Percentiles rank a stretch among this genome's conserved stretches.
phyloP scores from a whole-genome alignment of 768 basidiomycete species.

The Sistotremastrum niveocremeum region DNA sequence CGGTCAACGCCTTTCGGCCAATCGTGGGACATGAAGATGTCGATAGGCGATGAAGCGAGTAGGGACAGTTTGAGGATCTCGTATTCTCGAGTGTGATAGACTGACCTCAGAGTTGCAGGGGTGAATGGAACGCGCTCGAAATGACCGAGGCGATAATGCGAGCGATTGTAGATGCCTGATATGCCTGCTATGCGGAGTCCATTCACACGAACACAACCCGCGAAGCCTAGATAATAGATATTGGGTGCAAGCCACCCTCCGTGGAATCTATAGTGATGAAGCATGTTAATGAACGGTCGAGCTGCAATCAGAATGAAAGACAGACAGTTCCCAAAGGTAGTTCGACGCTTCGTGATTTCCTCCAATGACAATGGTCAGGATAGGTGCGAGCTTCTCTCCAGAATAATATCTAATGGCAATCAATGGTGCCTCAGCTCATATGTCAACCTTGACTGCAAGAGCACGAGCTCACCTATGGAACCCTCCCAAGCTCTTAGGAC shows the following conservation, averaged over 20 bases:
- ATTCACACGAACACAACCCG: constrained; percentile 79
- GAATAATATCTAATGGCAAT: constrained; percentile 62
- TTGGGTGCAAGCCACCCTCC: constrained; percentile 96
- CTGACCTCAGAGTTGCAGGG: constrained; percentile 54
- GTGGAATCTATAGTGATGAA: constrained; percentile 49
- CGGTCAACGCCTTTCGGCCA: constrained; percentile 85
- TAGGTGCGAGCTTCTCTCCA: constrained; percentile 65
- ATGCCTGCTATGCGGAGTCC: constrained; percentile 81
- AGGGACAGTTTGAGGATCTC: constrained; percentile 67
- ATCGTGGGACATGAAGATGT: constrained; percentile 90
- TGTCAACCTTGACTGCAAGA: neutral
- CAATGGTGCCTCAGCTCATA: neutral
- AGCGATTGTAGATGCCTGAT: constrained; percentile 78
- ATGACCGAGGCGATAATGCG: constrained; percentile 44
- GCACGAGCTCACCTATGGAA: constrained; percentile 55
- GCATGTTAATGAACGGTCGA: too few species aligned
- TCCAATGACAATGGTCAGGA: constrained; percentile 88
- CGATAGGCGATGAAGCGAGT: constrained; percentile 9
- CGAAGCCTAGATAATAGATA: constrained; percentile 90
- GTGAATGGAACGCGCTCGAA: constrained; percentile 77
- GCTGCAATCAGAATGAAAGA: neutral
- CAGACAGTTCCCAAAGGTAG: constrained; percentile 91
- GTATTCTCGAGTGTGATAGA: constrained; percentile 86
- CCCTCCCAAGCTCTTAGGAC: constrained; percentile 72
- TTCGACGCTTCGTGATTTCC: constrained; percentile 98